Percentiles rank a stretch among this genome's conserved stretches.
Conservation (phyloP, 352 stramenopile genomes). For the Pythium phragmitis region DNA sequence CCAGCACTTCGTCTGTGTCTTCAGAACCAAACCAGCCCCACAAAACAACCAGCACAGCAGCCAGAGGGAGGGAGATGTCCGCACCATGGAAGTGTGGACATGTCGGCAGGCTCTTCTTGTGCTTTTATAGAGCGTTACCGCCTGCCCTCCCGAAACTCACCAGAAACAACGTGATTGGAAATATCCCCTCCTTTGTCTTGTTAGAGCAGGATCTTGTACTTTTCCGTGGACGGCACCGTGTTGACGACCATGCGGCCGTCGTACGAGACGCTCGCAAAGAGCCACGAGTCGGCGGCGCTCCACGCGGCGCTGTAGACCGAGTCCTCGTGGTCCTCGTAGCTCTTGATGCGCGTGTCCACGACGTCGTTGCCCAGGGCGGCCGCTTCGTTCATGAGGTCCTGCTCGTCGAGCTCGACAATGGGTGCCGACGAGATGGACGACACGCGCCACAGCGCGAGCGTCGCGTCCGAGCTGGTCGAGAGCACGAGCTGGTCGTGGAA, state of each 20-base stretch:
- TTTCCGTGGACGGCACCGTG: slow-evolving; percentile 97
- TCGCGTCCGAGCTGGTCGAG: slow-evolving; percentile 90
- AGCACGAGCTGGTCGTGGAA: slow-evolving; percentile 98
- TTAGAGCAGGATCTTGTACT: slow-evolving; percentile 99
- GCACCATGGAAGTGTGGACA: slow-evolving; percentile 2
- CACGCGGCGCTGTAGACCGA: slow-evolving; percentile 93
- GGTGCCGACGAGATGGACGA: slow-evolving; percentile 96
- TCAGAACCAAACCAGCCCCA: neutral
- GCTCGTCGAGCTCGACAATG: slow-evolving; percentile 92
- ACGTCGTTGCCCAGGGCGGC: slow-evolving; percentile 49
- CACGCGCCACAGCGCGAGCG: slow-evolving; percentile 95
- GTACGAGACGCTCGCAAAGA: slow-evolving; percentile 94
- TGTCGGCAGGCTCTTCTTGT: neutral
- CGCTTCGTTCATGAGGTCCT: slow-evolving; percentile 66
- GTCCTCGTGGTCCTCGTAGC: slow-evolving; percentile 94
- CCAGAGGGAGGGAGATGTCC: neutral
- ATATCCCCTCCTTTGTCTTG: too few relatives aligned
- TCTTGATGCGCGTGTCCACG: slow-evolving; percentile 71
- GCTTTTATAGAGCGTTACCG: slow-evolving; percentile 18
- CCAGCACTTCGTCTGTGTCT: too few relatives aligned
- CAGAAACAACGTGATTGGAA: slow-evolving; percentile 21
- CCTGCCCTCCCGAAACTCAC: neutral
- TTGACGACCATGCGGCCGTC: slow-evolving; percentile 95
- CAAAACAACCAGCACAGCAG: neutral
- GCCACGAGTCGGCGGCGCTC: slow-evolving; percentile 94